These are phyloP conservation scores for Yamadazyma endophytica DNA, from an alignment of 805 yeast genomes.

Conservation along the genomic window DNA sequence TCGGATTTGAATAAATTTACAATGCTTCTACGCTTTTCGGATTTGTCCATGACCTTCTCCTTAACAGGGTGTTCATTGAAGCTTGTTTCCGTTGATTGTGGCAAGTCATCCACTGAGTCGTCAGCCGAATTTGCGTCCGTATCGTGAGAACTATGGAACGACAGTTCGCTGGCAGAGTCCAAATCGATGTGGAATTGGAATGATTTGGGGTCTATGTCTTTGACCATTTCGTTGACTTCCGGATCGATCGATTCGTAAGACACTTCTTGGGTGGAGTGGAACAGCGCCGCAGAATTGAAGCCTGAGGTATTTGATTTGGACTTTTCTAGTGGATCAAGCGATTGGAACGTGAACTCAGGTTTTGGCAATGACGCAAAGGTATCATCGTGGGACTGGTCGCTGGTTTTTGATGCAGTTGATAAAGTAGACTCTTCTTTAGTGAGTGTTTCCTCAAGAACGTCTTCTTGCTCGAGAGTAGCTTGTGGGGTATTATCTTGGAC, in stretches of 20 bases:
- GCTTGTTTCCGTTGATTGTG: neutral
- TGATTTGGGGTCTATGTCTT: constrained; percentile 10
- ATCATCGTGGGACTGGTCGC: no score
- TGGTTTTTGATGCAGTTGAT: no score
- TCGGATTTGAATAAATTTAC: constrained; percentile 13
- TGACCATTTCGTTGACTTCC: constrained; percentile 6
- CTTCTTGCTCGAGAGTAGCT: no score
- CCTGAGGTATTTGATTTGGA: no score
- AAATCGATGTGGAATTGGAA: constrained; percentile 11
- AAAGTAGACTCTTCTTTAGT: neutral
- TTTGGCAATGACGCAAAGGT: no score
- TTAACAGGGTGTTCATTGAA: constrained; percentile 1
- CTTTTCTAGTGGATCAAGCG: constrained; percentile 2
- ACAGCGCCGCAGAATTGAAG: no score
- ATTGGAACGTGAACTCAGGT: neutral
- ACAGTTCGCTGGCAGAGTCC: constrained; percentile 4
- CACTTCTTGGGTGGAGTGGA: no score
- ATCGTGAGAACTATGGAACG: constrained; percentile 2
- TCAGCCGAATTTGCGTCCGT: neutral
- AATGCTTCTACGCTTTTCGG: constrained; percentile 14
- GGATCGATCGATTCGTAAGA: constrained; percentile 4
- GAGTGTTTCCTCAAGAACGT: neutral
- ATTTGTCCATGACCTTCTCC: no score
- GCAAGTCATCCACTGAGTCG: neutral
- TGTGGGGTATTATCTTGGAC: no score